Evolutionary conservation across 192 early-diverging fungal genomes (phyloP), one percentile per base, ranked within the genome.

Genomic region (Mortierella hygrophila): DNA sequence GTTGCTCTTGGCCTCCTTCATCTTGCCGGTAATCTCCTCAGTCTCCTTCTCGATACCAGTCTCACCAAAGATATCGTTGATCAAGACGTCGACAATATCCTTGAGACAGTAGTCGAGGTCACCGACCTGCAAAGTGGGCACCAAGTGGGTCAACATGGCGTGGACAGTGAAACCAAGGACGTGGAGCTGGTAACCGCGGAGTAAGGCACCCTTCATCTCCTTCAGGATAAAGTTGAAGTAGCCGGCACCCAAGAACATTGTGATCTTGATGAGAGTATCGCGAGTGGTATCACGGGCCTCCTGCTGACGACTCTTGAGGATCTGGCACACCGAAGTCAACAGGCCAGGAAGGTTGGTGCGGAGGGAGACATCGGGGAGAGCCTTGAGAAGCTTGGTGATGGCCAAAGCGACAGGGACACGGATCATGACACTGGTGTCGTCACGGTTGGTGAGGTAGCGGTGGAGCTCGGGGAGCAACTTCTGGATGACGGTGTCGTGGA

Each of bases 111-210:
- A 91, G 85, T 99, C 97, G 35, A 99, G 82, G 6, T 93, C 91
- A 37, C 96, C 96, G 3, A 94, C 91, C 26, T 90, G 78, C 26
- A 93, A 42, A 8, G 85, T 90, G 26, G 91, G 89, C 35, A 92
- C 80, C 49, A 97, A 89, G 68, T 93, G 93, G 32, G 89, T 89
- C n/a, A 99, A 82, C 82, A 99, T 87, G 6, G 94, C 88, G 79
- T 99, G 95, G 70, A 98, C 78, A 1, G 98, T 99, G 88, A 94
- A 99, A 55, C 96, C 97, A n/a, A 99, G 93, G 20, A 99, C 96
- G 87, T 99, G 98, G 44, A 96, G 90, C 77, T 98, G 96, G 77
- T 97, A 96, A 57, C 98, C 99, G 9, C 96, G 91, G 38, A 92
- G 90, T 68, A 99, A 85, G 29, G 94, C 94, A 23, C 92, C 88